These are phyloP conservation scores for Stachybotrys chartarum DNA, from an alignment of 2,329 filamentous ascomycete genomes.

Conservation along the genomic window DNA sequence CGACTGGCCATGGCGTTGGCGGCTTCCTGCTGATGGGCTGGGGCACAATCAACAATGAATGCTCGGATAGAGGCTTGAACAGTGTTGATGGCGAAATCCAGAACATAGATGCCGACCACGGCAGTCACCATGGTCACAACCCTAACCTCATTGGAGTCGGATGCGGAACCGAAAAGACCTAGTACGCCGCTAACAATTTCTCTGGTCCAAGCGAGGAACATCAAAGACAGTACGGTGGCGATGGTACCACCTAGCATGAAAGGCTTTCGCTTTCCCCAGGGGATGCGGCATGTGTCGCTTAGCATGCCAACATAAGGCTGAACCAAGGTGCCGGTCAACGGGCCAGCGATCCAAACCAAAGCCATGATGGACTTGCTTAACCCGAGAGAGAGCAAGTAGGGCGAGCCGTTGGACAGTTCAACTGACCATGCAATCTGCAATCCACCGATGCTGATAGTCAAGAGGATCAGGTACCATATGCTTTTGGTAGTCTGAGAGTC, in stretches of 20 bases:
- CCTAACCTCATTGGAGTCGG: constrained; percentile 57
- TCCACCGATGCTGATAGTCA: constrained; percentile 82
- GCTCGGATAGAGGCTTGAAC: constrained; percentile 88
- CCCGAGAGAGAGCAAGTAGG: constrained; percentile 71
- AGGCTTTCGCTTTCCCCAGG: constrained; percentile 73
- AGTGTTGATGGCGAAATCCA: constrained; percentile 95
- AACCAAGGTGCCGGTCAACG: constrained; percentile 69
- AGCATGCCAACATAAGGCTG: constrained; percentile 79
- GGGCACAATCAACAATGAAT: constrained; percentile 89
- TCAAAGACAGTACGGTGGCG: constrained; percentile 59
- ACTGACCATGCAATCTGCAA: constrained; percentile 95
- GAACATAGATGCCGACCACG: constrained; percentile 78
- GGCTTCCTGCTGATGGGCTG: constrained; percentile 85
- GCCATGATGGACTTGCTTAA: constrained; percentile 79
- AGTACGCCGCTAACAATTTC: constrained; percentile 65
- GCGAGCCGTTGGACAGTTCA: constrained; percentile 87
- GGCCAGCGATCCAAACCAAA: constrained; percentile 78
- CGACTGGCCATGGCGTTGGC: constrained; percentile 94
- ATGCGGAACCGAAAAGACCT: constrained; percentile 61
- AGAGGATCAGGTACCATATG: constrained; percentile 74
- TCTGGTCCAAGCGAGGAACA: constrained; percentile 67
- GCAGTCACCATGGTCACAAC: constrained; percentile 67
- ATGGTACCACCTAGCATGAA: constrained; percentile 68
- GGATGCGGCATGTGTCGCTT: constrained; percentile 67
- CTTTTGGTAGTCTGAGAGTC: constrained; percentile 62